A percentile compares a stretch with the other conserved stretches of the same genome.
Evolutionary conservation across 1,284 basidiomycete genomes (phyloP).

Genomic region (Ceratobasidium sp.): DNA sequence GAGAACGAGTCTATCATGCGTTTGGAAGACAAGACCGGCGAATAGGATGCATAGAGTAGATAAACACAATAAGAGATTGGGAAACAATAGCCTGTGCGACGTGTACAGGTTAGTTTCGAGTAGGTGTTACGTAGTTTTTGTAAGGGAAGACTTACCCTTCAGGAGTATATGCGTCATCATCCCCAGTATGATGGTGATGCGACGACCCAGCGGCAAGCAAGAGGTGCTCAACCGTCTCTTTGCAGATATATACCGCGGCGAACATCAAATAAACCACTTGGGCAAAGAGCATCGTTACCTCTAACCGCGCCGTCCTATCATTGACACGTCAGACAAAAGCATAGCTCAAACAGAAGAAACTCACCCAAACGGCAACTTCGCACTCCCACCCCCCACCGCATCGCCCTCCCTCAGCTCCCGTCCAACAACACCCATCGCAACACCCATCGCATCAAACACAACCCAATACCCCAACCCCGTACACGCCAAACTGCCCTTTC

Average conservation of each 20-base stretch:
- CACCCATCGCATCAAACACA: slow-evolving; percentile 92
- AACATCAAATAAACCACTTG: slow-evolving; percentile 93
- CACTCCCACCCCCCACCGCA: slow-evolving; percentile 50
- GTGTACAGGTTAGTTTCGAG: not conserved
- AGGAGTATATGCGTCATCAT: slow-evolving; percentile 62
- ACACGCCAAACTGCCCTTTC: slow-evolving; percentile 85
- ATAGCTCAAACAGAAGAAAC: slow-evolving; percentile 53
- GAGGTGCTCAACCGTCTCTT: slow-evolving; percentile 90
- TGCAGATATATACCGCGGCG: slow-evolving; percentile 91
- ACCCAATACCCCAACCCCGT: slow-evolving; percentile 96
- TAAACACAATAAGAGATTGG: slow-evolving; percentile 22
- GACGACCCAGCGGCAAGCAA: slow-evolving; percentile 64
- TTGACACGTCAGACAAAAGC: slow-evolving; percentile 19
- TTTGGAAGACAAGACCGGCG: slow-evolving; percentile 16
- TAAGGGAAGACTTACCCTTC: slow-evolving; percentile 21
- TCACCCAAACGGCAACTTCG: slow-evolving; percentile 75
- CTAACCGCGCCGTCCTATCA: slow-evolving; percentile 63
- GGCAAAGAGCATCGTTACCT: slow-evolving; percentile 85
- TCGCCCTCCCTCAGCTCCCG: slow-evolving; percentile 58
- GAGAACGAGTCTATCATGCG: slow-evolving; percentile 37
- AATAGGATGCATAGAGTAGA: slow-evolving; percentile 34
- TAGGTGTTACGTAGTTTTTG: not conserved
- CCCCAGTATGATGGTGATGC: slow-evolving; percentile 62
- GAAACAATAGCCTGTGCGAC: slow-evolving; percentile 23
- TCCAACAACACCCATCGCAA: slow-evolving; percentile 70